Conservation (phyloP, 2,329 filamentous ascomycete species). For the Ascochyta rabiei region DNA sequence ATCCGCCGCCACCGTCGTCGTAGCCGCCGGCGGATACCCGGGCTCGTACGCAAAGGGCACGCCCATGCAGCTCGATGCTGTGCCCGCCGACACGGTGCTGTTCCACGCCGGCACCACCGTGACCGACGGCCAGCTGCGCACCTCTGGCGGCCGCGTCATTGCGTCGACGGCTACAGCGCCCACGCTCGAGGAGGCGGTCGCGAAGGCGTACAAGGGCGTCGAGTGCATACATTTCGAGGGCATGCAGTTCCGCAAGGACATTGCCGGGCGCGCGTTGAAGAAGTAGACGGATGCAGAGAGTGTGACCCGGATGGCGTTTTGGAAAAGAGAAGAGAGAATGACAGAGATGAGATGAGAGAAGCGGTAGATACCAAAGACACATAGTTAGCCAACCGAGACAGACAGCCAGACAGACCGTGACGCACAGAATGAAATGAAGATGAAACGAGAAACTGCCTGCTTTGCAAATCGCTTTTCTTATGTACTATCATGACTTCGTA, state of each 20-base stretch:
- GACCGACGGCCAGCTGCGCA: constrained; percentile 68
- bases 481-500: constrained; percentile 9
- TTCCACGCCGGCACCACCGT: constrained; percentile 91
- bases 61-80: constrained; percentile 61
- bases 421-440: no score
- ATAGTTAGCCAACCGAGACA: no score
- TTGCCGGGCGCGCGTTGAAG: constrained; percentile 65
- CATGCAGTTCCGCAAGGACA: constrained; percentile 93
- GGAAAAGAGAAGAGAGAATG: no score
- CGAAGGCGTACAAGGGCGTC: constrained; percentile 85
- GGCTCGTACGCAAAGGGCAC: constrained; percentile 80
- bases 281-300: constrained; percentile 21
- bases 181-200: constrained; percentile 80
- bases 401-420: no score
- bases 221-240: constrained; percentile 80
- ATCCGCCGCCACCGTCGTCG: constrained; percentile 90
- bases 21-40: constrained; percentile 90
- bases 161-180: constrained; percentile 81
- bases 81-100: constrained; percentile 66
- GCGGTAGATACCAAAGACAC: no score
- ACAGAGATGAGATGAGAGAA: no score
- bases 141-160: constrained; percentile 88
- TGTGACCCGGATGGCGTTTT: no score
- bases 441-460: no score
- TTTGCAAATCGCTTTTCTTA: not conserved